A percentile compares a stretch with the other conserved stretches of the same genome.
Evolutionary conservation across 2,329 filamentous ascomycete genomes (phyloP).

Genomic region (Fusarium robinianum): DNA sequence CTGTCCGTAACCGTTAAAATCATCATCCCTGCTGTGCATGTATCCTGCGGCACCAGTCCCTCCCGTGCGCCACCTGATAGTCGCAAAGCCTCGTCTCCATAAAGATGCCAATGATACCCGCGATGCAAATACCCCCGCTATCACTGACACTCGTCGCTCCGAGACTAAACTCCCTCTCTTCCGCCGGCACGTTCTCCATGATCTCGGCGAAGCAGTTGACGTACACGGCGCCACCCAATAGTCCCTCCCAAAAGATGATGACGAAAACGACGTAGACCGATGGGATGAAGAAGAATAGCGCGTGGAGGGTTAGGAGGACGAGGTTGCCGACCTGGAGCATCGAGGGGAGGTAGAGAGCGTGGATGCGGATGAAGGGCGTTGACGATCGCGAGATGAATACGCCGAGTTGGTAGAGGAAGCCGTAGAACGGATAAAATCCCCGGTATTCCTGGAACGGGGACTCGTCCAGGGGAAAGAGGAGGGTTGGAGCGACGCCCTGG

Average conservation of each 20-base stretch:
- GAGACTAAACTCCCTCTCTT: slow-evolving; percentile 88
- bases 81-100: slow-evolving; percentile 82
- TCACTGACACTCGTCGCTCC: slow-evolving; percentile 91
- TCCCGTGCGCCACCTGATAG: slow-evolving; percentile 81
- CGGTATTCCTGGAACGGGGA: slow-evolving; percentile 82
- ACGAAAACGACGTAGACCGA: slow-evolving; percentile 84
- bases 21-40: slow-evolving; percentile 38
- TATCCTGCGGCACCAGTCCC: slow-evolving; percentile 71
- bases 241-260: slow-evolving; percentile 90
- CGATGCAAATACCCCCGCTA: slow-evolving; percentile 86
- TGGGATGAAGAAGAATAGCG: slow-evolving; percentile 79
- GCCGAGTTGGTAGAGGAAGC: slow-evolving; percentile 90
- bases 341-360: slow-evolving; percentile 79
- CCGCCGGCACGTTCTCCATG: slow-evolving; percentile 74
- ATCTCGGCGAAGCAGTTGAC: slow-evolving; percentile 97
- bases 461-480: slow-evolving; percentile 78
- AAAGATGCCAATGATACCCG: slow-evolving; percentile 80
- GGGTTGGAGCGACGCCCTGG: slow-evolving; percentile 86
- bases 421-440: slow-evolving; percentile 93
- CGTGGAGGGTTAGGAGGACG: slow-evolving; percentile 72
- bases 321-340: slow-evolving; percentile 83
- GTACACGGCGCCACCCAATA: slow-evolving; percentile 90
- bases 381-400: slow-evolving; percentile 95
- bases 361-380: slow-evolving; percentile 82
- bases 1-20: slow-evolving; percentile 1